Conservation (phyloP, 106 monocot genomes). For the Amphibolis antarctica region DNA sequence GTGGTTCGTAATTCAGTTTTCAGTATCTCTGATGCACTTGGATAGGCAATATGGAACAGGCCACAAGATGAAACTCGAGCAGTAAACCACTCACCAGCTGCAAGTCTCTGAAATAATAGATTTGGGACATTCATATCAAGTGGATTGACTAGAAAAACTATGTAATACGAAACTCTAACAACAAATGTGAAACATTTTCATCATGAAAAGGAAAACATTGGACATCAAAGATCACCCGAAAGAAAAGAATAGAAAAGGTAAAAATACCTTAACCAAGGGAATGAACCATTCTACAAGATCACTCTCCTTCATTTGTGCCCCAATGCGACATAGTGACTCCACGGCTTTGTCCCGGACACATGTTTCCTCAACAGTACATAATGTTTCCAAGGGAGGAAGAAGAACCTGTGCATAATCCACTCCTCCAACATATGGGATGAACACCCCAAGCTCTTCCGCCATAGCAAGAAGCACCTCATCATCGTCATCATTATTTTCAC, state of each 20-base stretch:
- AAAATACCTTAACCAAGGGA: constrained; percentile 78
- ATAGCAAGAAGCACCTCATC: constrained; percentile 96
- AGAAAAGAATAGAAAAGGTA: constrained; percentile 2
- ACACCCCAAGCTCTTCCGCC: constrained; percentile 80
- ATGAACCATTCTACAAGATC: constrained; percentile 69
- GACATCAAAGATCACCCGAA: not conserved
- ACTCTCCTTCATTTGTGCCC: constrained; percentile 82
- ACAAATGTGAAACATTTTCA: not conserved
- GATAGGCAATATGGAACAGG: constrained; percentile 81
- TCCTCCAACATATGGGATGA: constrained; percentile 92
- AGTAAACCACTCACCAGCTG: constrained; percentile 96
- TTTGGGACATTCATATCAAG: not conserved
- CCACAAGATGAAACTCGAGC: constrained; percentile 90
- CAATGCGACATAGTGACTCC: constrained; percentile 77
- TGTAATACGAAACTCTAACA: not conserved
- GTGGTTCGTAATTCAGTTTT: constrained; percentile 68
- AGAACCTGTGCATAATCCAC: constrained; percentile 71
- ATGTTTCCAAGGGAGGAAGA: constrained; percentile 72
- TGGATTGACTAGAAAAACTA: not conserved
- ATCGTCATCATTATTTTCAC: constrained; percentile 94
- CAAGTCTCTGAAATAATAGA: constrained; percentile 44
- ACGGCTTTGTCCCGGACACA: constrained; percentile 91
- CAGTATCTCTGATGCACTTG: constrained; percentile 62
- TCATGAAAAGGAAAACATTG: not conserved
- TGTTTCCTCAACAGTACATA: constrained; percentile 87